phyloP scores from a whole-genome alignment of 345 rosid genomes.

The Turnera subulata region DNA sequence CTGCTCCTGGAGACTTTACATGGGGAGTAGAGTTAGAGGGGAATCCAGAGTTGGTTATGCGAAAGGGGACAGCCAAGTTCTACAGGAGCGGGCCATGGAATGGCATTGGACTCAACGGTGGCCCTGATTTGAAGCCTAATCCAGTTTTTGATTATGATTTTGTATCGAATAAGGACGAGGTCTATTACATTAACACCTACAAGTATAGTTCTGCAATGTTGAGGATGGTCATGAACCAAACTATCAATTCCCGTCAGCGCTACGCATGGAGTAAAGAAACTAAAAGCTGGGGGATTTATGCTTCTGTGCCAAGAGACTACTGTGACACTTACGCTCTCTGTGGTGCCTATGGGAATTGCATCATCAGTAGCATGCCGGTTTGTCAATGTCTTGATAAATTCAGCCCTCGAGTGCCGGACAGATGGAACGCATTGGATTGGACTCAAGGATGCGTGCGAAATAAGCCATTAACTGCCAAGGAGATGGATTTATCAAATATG shows the following conservation, averaged over 20 bases:
- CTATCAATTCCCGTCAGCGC: neutral
- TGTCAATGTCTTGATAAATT: conserved; percentile 2
- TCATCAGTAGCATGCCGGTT: neutral
- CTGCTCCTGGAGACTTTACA: conserved; percentile 7
- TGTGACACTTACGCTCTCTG: neutral
- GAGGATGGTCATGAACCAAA: conserved; percentile 5
- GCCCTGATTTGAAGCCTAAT: neutral
- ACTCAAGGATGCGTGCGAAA: conserved; percentile 1
- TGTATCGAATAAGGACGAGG: neutral
- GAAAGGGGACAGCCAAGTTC: neutral
- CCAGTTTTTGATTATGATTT: neutral
- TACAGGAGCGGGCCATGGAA: conserved; percentile 12
- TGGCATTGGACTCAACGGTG: conserved; percentile 7
- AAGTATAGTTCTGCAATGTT: neutral
- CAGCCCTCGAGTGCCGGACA: neutral
- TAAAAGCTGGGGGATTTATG: neutral
- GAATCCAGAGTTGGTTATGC: neutral
- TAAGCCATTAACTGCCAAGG: neutral
- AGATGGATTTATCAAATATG: neutral
- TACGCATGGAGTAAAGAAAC: neutral
- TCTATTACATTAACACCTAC: neutral
- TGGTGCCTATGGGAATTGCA: conserved; percentile 4
- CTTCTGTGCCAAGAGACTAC: neutral
- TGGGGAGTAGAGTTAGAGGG: neutral
- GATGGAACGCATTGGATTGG: neutral